These are phyloP conservation scores for Musa troglodytarum DNA, from an alignment of 176 grass and related monocot genomes.

Conservation along the genomic window DNA sequence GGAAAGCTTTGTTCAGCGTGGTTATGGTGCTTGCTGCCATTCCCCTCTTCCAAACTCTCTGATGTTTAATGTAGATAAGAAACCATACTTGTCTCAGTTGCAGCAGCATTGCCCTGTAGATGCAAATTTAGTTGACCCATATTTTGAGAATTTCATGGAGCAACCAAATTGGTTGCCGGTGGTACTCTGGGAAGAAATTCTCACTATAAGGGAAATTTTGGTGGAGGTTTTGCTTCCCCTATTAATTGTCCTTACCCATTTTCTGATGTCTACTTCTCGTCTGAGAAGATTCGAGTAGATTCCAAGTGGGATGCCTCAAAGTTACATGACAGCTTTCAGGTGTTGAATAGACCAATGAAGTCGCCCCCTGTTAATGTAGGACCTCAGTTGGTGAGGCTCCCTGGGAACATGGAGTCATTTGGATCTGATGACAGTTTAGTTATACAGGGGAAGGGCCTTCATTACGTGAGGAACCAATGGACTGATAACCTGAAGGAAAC, in stretches of 20 bases:
- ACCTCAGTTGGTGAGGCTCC: not conserved
- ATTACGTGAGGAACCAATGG: not conserved
- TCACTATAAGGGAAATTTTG: not conserved
- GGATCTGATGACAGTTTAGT: constrained; percentile 1
- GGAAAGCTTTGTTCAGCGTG: not conserved
- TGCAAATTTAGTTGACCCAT: not conserved
- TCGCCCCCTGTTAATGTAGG: not conserved
- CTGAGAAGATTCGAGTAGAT: not conserved
- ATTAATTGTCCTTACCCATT: not conserved
- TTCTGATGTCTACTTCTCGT: not conserved
- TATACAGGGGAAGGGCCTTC: constrained; percentile 1
- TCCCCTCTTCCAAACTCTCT: not conserved
- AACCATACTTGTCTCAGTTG: not conserved
- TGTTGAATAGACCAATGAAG: not conserved
- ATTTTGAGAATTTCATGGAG: not conserved
- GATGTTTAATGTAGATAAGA: not conserved
- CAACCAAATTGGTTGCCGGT: not conserved
- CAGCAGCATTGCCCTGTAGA: constrained; percentile 3
- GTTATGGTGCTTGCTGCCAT: not conserved
- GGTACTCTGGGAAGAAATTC: not conserved
- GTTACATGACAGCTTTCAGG: not conserved
- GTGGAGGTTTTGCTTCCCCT: not conserved
- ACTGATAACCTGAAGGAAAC: not conserved
- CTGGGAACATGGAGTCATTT: not conserved
- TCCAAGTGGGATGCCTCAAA: not conserved